Percentiles rank a stretch among this genome's conserved stretches.
phyloP scores from a whole-genome alignment of 1,284 basidiomycete genomes.

The Rhodotorula sp. region DNA sequence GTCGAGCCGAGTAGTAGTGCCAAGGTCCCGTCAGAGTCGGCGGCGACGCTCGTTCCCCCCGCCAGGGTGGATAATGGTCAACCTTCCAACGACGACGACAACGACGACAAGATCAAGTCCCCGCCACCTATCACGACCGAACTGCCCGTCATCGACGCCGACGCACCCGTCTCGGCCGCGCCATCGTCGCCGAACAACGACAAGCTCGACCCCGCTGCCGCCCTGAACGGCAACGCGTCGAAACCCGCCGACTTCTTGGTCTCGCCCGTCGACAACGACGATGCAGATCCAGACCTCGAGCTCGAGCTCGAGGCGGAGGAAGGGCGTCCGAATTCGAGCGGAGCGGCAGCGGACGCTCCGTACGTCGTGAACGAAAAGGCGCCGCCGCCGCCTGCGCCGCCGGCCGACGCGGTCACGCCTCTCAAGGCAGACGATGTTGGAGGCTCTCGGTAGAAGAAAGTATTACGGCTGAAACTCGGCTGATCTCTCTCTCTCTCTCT shows the following conservation, averaged over 20 bases:
- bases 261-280: neutral
- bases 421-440: no score
- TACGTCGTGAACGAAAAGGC: slow-evolving; percentile 17
- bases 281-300: neutral
- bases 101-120: neutral
- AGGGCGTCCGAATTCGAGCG: neutral
- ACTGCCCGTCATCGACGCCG: slow-evolving; percentile 11
- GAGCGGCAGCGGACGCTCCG: neutral
- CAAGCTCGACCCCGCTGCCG: neutral
- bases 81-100: no score
- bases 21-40: neutral
- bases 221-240: neutral
- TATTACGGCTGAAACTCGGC: no score
- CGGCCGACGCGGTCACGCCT: neutral
- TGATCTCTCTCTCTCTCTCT: no score
- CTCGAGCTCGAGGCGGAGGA: neutral
- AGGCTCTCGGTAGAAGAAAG: no score
- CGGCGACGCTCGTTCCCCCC: neutral
- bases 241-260: slow-evolving; percentile 6
- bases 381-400: slow-evolving; percentile 9
- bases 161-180: neutral
- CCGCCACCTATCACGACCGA: neutral
- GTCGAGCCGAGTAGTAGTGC: neutral
- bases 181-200: neutral
- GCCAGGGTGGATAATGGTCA: neutral